Conservation (phyloP, 305 asterid species). For the Fraxinus platypoda region DNA sequence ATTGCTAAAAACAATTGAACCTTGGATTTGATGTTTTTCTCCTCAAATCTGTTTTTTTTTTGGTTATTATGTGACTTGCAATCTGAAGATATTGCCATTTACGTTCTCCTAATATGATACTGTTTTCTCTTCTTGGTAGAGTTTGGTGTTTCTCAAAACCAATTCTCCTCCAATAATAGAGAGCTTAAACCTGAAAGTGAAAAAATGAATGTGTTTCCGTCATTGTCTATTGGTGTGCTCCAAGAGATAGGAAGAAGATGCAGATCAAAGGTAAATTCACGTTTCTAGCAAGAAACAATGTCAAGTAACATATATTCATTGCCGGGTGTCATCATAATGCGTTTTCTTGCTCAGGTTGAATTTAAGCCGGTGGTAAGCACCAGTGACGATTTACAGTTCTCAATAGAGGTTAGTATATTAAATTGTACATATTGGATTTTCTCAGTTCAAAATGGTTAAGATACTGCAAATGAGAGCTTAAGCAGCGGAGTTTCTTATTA, state of each 20-base stretch:
- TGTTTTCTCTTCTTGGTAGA: constrained; percentile 34
- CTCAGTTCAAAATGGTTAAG: background rate
- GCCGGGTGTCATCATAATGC: constrained; percentile 14
- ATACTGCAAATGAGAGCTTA: background rate
- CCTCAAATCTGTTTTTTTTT: background rate
- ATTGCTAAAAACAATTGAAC: background rate
- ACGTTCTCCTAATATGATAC: background rate
- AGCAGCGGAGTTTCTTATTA: background rate
- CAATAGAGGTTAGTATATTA: constrained; percentile 71
- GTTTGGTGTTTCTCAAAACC: constrained; percentile 43
- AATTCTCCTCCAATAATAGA: constrained; percentile 33
- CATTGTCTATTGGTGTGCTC: constrained; percentile 66
- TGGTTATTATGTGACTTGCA: background rate
- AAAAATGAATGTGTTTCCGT: constrained; percentile 46
- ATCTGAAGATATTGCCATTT: background rate
- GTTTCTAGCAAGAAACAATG: background rate
- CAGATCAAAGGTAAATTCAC: constrained; percentile 66
- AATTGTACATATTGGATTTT: background rate
- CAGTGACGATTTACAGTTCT: constrained; percentile 69
- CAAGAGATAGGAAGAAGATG: constrained; percentile 92
- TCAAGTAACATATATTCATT: background rate
- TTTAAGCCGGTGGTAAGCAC: constrained; percentile 73
- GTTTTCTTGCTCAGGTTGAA: constrained; percentile 65
- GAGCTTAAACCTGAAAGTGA: constrained; percentile 63
- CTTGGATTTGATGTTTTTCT: background rate